Evolutionary conservation across 495 filamentous ascomycete species (phyloP), one percentile per base, ranked within the genome.

Genomic region (Hyphodiscus hymeniophilus): DNA sequence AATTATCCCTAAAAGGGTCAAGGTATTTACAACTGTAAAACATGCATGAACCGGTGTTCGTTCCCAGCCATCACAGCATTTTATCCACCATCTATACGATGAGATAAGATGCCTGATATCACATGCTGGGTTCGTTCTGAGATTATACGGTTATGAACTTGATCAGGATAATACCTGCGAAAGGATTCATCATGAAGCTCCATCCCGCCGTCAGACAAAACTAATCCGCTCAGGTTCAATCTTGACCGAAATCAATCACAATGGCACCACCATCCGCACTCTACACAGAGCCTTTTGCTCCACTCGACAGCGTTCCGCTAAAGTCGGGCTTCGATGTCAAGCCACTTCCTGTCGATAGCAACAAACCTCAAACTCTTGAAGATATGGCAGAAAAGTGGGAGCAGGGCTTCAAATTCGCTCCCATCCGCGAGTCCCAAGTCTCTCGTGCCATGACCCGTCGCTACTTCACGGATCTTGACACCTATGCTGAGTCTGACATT

Each of bases 111-210:
- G 48, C 36, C 42, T 51, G 48, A 45, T 49, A 42, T 45, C 48
- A 52, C 30, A 40, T 46, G 42, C 51, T 64, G 68, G 66, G 64
- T 70, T 76, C 71, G 74, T 76, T 79, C 87, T 92, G 88, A 94
- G 84, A 94, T 82, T 77, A 92, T 83, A 94, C 88, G 87, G 88
- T 81, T 69, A 59, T 56, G 64, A 90, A 94, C 87, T 91, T 92
- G 87, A 94, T 91, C 87, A 87, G 85, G 87, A 88, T 89, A 94
- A 92, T 91, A 84, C 87, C 85, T 88, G 88, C 88, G 87, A 86
- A 89, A 92, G 85, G 84, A 91, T 87, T 86, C 84, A 77, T 55
- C 41, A n/a, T n/a, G n/a, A n/a, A n/a, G n/a, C 48, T 47, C 48
- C 28, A 34, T 46, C 50, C 41, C 39, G 17, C 22, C 23, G 3